These are phyloP conservation scores for Helichrysum umbraculigerum DNA, from an alignment of 129 eudicot genomes.

Conservation along the genomic window DNA sequence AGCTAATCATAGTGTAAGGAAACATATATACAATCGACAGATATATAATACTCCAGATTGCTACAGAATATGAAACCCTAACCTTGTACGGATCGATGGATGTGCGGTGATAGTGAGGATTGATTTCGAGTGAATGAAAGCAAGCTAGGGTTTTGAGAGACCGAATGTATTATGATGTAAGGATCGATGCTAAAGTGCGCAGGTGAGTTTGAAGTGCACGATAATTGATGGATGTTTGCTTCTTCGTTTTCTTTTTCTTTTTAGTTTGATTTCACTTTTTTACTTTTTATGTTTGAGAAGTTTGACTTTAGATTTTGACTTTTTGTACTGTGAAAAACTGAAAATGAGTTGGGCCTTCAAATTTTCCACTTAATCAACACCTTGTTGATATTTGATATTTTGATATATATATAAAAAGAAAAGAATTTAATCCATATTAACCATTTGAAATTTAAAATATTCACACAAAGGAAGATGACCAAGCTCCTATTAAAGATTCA, in stretches of 20 bases:
- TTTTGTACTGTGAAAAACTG: neutral
- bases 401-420: too few species aligned
- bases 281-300: neutral
- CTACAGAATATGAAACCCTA: neutral
- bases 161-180: neutral
- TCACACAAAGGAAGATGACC: too few species aligned
- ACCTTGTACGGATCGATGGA: conserved; percentile 17
- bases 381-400: too few species aligned
- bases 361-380: too few species aligned
- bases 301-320: conserved; percentile 8
- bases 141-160: conserved; percentile 31
- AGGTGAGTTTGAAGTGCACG: conserved; percentile 28
- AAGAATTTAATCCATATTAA: too few species aligned
- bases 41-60: neutral
- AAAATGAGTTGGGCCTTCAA: neutral
- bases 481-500: too few species aligned
- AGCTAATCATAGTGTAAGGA: neutral
- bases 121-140: conserved; percentile 17
- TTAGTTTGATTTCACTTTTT: neutral
- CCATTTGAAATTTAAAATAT: too few species aligned
- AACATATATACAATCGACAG: too few species aligned
- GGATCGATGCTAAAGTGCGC: conserved; percentile 35
- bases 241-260: neutral
- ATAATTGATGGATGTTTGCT: neutral
- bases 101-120: neutral